Conservation (phyloP, 129 eudicot species). For the Deinandra increscens region DNA sequence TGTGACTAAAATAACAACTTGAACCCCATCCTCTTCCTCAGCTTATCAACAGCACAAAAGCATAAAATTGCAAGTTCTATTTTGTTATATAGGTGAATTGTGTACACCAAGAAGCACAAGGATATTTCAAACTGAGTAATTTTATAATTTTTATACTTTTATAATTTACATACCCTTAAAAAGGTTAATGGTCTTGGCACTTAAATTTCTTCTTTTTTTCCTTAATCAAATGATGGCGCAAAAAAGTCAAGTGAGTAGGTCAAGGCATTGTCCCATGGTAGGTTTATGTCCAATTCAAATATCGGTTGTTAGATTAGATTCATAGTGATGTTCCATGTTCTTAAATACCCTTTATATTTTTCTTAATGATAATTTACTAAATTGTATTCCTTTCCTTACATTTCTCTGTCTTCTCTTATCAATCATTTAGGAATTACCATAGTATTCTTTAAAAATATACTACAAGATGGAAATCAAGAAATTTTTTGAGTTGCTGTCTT, state of each 20-base stretch:
- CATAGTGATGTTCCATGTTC: constrained; percentile 3
- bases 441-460: too few relatives aligned
- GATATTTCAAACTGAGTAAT: not conserved
- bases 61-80: too few relatives aligned
- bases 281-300: constrained; percentile 20
- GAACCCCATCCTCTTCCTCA: too few relatives aligned
- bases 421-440: too few relatives aligned
- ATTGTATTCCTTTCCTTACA: too few relatives aligned
- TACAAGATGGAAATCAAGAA: too few relatives aligned
- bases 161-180: too few relatives aligned
- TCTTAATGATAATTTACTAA: not conserved
- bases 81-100: too few relatives aligned
- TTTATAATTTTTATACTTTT: not conserved
- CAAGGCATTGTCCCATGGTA: constrained; percentile 10
- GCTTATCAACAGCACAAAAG: too few relatives aligned
- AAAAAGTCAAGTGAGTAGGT: constrained; percentile 16
- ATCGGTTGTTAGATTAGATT: not conserved
- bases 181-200: not conserved
- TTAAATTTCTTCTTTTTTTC: not conserved
- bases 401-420: too few relatives aligned
- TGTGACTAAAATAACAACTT: too few relatives aligned
- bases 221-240: not conserved
- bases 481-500: too few relatives aligned
- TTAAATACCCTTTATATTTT: constrained; percentile 15
- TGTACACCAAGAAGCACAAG: not conserved